Base-by-base conservation (phyloP, 208 protist species). In the Trypanosoma avium region DNA sequence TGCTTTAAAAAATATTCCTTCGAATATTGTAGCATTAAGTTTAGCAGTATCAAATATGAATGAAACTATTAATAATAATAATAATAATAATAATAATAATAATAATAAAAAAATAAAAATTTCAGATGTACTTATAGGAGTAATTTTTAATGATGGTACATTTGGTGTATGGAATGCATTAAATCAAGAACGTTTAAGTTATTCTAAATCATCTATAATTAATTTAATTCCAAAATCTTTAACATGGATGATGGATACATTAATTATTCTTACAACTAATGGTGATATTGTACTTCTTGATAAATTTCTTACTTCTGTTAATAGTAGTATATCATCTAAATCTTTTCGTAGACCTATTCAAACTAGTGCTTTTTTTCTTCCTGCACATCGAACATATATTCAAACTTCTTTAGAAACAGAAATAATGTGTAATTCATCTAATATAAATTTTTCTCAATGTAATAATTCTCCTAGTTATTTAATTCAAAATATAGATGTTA, bases 331-430 rank as follows among this genome's bases (percentile, higher is more conserved):
- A 3, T 63, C 48, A 33, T 78, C 67, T 63, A 77, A 81, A 32
- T 66, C 82, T 3, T 71, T 88, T 50, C 81, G 88, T 21, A 77
- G 88, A 7, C 84, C 88, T 0, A 60, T 94, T 58, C 73, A 91
- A 36, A 88, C 73, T 46, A 61, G 82, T 40, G 73, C 88, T n/a
- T 94, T 94, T 70, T 74, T 94, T 33, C 57, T 86, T 19, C 78
- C 88, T 17, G 46, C 77, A 1, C 84, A 94, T 21, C 77, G 84
- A 24, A 91, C 77, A 22, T 86, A 86, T 33, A 59, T 94, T 62
- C 84, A 90, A 59, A 77, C 81, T 15, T 33, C 43, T 9, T 47
- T 82, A 33, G 78, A 84, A 53, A 61, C 78, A 3, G 53, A 75
- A 45, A 15, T 54, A 13, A 56, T 45, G 15, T 64, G 43, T 52